phyloP scores from a whole-genome alignment of 169 alveolate species.

The Eimeria praecox region DNA sequence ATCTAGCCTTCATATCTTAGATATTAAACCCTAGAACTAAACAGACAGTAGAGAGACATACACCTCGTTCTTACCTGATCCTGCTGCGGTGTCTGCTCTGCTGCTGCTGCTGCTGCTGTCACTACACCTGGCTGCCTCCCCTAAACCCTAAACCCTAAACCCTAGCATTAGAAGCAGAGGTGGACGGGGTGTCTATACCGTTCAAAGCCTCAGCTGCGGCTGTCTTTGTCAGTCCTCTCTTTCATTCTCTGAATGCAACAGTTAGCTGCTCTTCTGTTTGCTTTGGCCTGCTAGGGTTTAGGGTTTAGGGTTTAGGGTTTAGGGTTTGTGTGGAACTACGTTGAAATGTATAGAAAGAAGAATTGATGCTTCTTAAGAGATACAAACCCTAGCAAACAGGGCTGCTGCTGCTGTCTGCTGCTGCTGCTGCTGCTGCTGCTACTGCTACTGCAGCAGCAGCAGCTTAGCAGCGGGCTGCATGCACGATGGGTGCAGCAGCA shows the following conservation, averaged over 20 bases:
- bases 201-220: too few relatives aligned
- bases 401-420: not conserved
- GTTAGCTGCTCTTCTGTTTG: not conserved
- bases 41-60: too few relatives aligned
- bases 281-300: not conserved
- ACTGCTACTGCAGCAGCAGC: slow-evolving; percentile 3
- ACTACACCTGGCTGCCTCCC: not conserved
- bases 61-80: too few relatives aligned
- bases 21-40: too few relatives aligned
- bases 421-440: not conserved
- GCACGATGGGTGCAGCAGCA: not conserved
- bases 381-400: slow-evolving; percentile 72
- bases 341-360: too few relatives aligned
- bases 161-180: not conserved
- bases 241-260: not conserved
- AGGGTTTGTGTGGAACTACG: slow-evolving; percentile 80
- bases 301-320: not conserved
- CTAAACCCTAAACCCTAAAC: slow-evolving; percentile 5
- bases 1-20: too few relatives aligned
- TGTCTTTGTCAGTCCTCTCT: too few relatives aligned
- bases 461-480: not conserved
- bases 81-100: too few relatives aligned
- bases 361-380: slow-evolving; percentile 83
- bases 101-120: too few relatives aligned
- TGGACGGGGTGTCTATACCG: too few relatives aligned